Percentiles rank a stretch among this genome's conserved stretches.
Evolutionary conservation across 257 asterid species (phyloP).

Genomic region (Solanum sitiens): DNA sequence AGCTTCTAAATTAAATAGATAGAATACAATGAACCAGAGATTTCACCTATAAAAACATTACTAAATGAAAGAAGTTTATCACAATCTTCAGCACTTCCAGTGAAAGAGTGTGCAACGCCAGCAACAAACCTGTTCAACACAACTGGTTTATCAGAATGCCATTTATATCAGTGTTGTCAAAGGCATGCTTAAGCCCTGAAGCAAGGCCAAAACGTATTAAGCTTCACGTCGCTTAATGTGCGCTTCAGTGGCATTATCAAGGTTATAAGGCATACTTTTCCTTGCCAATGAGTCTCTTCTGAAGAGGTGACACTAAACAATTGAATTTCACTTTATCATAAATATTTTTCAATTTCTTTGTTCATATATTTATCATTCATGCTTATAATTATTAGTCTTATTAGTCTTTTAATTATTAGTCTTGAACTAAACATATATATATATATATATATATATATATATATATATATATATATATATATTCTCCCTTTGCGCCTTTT

Average conservation of each 20-base stretch:
- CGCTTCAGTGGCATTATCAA: background rate
- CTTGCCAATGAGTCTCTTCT: no score
- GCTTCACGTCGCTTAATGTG: background rate
- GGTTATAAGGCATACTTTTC: no score
- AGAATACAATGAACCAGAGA: background rate
- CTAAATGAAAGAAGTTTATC: constrained; percentile 64
- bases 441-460: no score
- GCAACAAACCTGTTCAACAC: constrained; percentile 46
- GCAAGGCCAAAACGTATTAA: background rate
- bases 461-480: no score
- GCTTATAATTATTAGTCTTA: no score
- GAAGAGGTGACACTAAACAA: no score
- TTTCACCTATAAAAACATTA: constrained; percentile 65
- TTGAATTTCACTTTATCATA: no score
- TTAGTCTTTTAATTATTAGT: background rate
- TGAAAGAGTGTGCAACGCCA: constrained; percentile 93
- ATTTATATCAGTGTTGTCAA: background rate
- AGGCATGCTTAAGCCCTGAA: background rate
- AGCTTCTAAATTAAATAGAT: background rate
- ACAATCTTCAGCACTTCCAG: constrained; percentile 80
- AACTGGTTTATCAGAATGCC: background rate
- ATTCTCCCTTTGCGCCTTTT: background rate
- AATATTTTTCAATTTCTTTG: no score
- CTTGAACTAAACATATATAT: background rate
- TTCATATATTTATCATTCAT: background rate